Conservation (phyloP, 768 basidiomycete genomes). For the Panellus pusillus region DNA sequence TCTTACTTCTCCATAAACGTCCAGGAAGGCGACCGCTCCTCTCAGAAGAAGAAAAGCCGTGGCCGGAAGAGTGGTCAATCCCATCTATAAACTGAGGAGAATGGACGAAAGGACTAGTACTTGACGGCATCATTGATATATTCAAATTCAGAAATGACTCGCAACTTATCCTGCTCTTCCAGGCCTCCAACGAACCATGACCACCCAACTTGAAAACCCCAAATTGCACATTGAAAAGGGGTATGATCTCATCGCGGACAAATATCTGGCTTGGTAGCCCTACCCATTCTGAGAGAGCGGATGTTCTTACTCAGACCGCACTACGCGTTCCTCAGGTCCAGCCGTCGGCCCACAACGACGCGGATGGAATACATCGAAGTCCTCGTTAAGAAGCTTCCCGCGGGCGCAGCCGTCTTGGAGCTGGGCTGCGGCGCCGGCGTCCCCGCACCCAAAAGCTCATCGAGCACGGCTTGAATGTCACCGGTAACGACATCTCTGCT, state of each 20-base stretch:
- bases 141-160: background rate
- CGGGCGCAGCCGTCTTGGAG: slow-evolving; percentile 26
- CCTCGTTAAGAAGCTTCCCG: slow-evolving; percentile 20
- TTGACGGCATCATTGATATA: too few relatives aligned
- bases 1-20: too few relatives aligned
- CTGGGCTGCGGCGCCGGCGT: slow-evolving; percentile 33
- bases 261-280: slow-evolving; percentile 11
- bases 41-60: too few relatives aligned
- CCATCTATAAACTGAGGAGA: too few relatives aligned
- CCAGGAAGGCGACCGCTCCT: too few relatives aligned
- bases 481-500: slow-evolving; percentile 31
- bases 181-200: background rate
- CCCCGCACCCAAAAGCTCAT: slow-evolving; percentile 25
- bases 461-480: slow-evolving; percentile 24
- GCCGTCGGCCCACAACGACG: slow-evolving; percentile 23
- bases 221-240: slow-evolving; percentile 9
- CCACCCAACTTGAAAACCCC: slow-evolving; percentile 15
- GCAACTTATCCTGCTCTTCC: too few relatives aligned
- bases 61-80: too few relatives aligned
- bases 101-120: too few relatives aligned
- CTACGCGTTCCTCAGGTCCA: slow-evolving; percentile 12
- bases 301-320: background rate
- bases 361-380: slow-evolving; percentile 22
- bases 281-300: background rate
- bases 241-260: slow-evolving; percentile 7